phyloP scores from a whole-genome alignment of 2,329 filamentous ascomycete genomes.

The Fusarium penzigii region DNA sequence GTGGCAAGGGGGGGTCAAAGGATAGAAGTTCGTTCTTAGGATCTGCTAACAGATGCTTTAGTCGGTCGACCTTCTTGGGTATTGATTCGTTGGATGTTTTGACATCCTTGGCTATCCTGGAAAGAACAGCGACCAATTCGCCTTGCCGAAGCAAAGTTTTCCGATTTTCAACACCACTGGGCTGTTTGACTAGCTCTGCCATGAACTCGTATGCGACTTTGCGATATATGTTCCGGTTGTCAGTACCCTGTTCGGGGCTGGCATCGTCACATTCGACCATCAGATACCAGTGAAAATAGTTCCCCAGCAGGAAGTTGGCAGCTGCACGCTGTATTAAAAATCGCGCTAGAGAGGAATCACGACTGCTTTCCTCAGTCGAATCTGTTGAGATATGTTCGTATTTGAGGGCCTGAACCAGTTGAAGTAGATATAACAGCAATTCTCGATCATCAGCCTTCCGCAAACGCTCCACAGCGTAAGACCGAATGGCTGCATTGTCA shows the following conservation, averaged over 20 bases:
- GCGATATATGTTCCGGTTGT: conserved; percentile 82
- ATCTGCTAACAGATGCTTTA: conserved; percentile 83
- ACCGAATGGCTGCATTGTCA: conserved; percentile 82
- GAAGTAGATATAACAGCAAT: conserved; percentile 84
- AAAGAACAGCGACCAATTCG: conserved; percentile 83
- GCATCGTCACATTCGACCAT: conserved; percentile 95
- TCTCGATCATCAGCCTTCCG: conserved; percentile 93
- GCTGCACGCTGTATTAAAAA: conserved; percentile 89
- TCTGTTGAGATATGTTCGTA: conserved; percentile 76
- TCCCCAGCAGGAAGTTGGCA: conserved; percentile 86
- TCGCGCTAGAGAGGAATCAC: conserved; percentile 81
- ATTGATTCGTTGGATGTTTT: conserved; percentile 78
- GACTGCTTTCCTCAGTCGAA: conserved; percentile 55
- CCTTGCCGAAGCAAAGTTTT: conserved; percentile 82
- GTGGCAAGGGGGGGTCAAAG: conserved; percentile 82
- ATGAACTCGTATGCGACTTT: conserved; percentile 97
- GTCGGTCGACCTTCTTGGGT: conserved; percentile 75
- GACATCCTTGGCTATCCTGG: conserved; percentile 86
- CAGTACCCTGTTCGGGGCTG: conserved; percentile 71
- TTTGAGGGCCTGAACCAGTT: conserved; percentile 94
- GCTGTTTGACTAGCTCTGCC: conserved; percentile 73
- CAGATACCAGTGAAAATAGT: conserved; percentile 97
- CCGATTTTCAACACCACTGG: conserved; percentile 71
- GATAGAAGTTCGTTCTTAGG: conserved; percentile 83
- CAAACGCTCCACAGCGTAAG: conserved; percentile 89